Conservation (phyloP, 129 eudicot species). For the Flaveria sonorensis region DNA sequence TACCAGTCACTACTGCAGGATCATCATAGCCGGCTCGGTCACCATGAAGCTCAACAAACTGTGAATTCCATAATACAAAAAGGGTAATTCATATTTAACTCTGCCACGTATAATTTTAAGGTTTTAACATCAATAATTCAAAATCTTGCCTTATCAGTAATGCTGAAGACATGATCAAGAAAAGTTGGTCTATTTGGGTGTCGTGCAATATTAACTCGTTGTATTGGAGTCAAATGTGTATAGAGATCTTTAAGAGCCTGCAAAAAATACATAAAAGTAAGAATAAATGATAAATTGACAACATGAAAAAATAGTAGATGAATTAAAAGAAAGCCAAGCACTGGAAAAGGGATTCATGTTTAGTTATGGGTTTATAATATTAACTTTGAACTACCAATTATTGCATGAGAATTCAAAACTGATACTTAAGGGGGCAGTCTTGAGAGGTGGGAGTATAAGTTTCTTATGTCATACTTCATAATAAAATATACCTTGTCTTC, state of each 20-base stretch:
- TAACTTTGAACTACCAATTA: not conserved
- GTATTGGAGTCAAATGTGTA: constrained; percentile 86
- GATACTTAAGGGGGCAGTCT: not conserved
- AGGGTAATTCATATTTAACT: not conserved
- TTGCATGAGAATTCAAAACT: not conserved
- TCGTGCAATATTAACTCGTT: constrained; percentile 84
- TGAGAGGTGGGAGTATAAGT: not conserved
- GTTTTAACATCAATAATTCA: constrained; percentile 2
- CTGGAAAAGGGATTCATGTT: constrained; percentile 1
- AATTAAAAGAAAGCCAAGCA: not conserved
- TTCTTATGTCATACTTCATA: constrained; percentile 6
- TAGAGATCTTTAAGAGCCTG: constrained; percentile 85
- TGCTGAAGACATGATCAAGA: constrained; percentile 91
- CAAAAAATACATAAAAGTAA: constrained; percentile 26
- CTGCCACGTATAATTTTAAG: constrained; percentile 3
- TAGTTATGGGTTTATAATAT: not conserved
- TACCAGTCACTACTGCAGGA: constrained; percentile 82
- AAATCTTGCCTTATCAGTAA: constrained; percentile 72
- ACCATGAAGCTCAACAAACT: constrained; percentile 98
- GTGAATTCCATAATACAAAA: constrained; percentile 22
- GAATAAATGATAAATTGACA: constrained; percentile 10
- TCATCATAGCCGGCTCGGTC: constrained; percentile 84
- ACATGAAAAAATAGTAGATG: not conserved
- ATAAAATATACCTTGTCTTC: not conserved
- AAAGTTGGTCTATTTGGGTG: constrained; percentile 95